These are phyloP conservation scores for Quercus phellos DNA, from an alignment of 331 rosid species.

Conservation along the genomic window DNA sequence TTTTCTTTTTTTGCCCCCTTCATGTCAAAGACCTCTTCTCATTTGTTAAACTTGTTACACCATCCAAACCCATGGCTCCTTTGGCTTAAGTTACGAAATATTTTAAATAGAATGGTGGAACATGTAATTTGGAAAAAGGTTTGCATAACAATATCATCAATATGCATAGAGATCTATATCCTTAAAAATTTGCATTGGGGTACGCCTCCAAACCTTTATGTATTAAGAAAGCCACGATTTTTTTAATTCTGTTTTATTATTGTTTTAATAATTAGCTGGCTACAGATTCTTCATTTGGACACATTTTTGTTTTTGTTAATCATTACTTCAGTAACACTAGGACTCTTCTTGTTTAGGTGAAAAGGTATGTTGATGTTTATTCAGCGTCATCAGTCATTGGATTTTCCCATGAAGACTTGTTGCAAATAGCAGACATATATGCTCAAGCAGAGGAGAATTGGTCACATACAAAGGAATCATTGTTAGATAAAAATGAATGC, in stretches of 20 bases:
- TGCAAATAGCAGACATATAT: conserved; percentile 50
- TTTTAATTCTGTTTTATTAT: not conserved
- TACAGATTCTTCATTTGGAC: not conserved
- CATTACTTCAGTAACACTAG: conserved; percentile 13
- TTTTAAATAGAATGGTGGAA: not conserved
- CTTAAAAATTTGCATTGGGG: not conserved
- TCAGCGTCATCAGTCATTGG: conserved; percentile 85
- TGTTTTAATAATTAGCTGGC: not conserved
- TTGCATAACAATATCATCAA: not conserved
- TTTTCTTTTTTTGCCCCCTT: not conserved
- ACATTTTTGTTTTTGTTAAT: not conserved
- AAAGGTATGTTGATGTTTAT: conserved; percentile 85
- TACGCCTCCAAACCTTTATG: not conserved
- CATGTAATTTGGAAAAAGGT: not conserved
- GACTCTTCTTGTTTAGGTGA: conserved; percentile 53
- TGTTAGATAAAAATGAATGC: conserved; percentile 31
- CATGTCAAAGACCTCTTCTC: not conserved
- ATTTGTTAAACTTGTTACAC: not conserved
- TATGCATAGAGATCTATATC: not conserved
- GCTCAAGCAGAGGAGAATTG: conserved; percentile 63
- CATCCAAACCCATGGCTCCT: not conserved
- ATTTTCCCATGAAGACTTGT: conserved; percentile 78
- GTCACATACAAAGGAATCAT: conserved; percentile 48
- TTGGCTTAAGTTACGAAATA: not conserved
- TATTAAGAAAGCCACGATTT: not conserved